These are phyloP conservation scores for Epithele typhae DNA, from an alignment of 768 basidiomycete species.

Conservation along the genomic window DNA sequence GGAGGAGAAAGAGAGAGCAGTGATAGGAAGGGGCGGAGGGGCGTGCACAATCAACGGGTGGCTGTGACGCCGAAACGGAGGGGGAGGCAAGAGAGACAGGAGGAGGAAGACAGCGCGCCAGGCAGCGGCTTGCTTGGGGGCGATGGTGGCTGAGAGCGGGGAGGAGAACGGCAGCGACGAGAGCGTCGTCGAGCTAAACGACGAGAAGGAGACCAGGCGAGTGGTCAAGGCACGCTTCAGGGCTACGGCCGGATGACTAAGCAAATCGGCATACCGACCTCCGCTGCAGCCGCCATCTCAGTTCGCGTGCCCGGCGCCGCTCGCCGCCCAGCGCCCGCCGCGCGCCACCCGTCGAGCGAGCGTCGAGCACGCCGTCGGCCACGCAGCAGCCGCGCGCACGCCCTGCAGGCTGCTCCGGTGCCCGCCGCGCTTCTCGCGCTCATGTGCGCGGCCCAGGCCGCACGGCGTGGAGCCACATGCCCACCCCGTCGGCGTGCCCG, in stretches of 20 bases:
- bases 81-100: constrained; percentile 11
- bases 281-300: constrained; percentile 1
- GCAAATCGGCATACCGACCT: constrained; percentile 10
- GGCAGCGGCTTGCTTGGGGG: constrained; percentile 7
- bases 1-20: neutral
- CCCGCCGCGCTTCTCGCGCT: constrained; percentile 3
- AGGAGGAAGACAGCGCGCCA: constrained; percentile 7
- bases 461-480: constrained; percentile 15
- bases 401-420: no score
- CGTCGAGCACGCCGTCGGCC: no score
- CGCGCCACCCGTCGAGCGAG: constrained; percentile 3
- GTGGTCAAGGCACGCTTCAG: constrained; percentile 18
- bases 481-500: constrained; percentile 6
- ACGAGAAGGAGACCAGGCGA: constrained; percentile 21
- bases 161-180: constrained; percentile 3
- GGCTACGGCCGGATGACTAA: constrained; percentile 19
- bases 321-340: neutral
- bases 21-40: constrained; percentile 3
- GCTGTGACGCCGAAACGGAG: constrained; percentile 1
- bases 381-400: no score
- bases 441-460: constrained; percentile 8
- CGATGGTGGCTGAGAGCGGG: neutral
- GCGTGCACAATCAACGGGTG: constrained; percentile 8
- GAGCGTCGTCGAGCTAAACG: constrained; percentile 23
- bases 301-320: neutral